These are phyloP conservation scores for Ustilago hordei DNA, from an alignment of 1,284 basidiomycete genomes.

Conservation along the genomic window DNA sequence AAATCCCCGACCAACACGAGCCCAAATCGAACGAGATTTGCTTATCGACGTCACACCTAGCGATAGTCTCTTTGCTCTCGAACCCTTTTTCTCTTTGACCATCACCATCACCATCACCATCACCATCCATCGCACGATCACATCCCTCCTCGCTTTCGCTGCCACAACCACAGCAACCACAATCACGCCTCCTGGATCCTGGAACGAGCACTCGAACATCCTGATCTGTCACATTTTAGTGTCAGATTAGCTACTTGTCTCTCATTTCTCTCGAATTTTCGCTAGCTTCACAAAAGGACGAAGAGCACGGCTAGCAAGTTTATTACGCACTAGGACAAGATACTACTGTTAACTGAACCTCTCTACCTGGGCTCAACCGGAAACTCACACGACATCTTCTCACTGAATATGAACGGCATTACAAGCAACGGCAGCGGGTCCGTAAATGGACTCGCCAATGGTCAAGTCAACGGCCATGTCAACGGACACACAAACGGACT, in stretches of 20 bases:
- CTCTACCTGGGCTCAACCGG: background rate
- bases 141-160: background rate
- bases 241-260: too few species aligned
- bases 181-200: background rate
- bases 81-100: background rate
- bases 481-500: conserved; percentile 17
- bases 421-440: conserved; percentile 7
- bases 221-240: background rate
- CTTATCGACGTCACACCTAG: background rate
- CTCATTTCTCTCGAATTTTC: too few species aligned
- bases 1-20: conserved; percentile 14
- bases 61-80: too few species aligned
- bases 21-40: background rate
- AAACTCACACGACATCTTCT: conserved; percentile 17
- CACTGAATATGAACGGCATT: conserved; percentile 13
- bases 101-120: background rate
- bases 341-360: background rate
- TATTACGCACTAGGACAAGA: too few species aligned
- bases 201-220: background rate
- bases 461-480: conserved; percentile 13
- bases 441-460: conserved; percentile 8
- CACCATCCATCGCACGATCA: background rate
- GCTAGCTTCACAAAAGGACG: too few species aligned
- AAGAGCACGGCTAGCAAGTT: too few species aligned
- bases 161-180: background rate